Evolutionary conservation across 1,284 basidiomycete genomes (phyloP).

Genomic region (Pyrrhoderma lamaoense): DNA sequence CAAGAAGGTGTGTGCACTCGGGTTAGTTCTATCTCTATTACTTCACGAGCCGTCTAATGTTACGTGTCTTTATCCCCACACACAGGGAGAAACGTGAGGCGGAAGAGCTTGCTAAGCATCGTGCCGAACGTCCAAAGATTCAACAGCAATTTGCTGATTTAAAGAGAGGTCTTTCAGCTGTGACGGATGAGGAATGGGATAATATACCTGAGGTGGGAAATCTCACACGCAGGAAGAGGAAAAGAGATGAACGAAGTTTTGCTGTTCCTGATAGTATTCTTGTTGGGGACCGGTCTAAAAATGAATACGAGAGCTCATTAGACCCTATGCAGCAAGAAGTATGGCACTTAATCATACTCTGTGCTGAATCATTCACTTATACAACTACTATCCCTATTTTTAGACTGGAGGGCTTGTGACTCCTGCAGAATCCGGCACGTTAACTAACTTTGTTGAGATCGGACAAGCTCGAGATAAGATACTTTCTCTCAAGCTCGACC

Average conservation of each 20-base stretch:
- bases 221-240: constrained; percentile 85
- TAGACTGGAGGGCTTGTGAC: constrained; percentile 71
- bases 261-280: constrained; percentile 91
- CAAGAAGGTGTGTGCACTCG: constrained; percentile 58
- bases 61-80: constrained; percentile 22
- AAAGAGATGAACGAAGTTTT: constrained; percentile 79
- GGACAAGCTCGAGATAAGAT: constrained; percentile 96
- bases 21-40: constrained; percentile 34
- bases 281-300: constrained; percentile 71
- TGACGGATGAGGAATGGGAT: constrained; percentile 93
- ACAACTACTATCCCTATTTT: not conserved
- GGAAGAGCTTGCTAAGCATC: constrained; percentile 62
- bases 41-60: constrained; percentile 24
- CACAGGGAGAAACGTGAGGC: constrained; percentile 70
- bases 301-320: constrained; percentile 70
- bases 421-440: constrained; percentile 66
- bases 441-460: constrained; percentile 97
- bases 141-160: constrained; percentile 93
- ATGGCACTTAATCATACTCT: constrained; percentile 21
- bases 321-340: constrained; percentile 67
- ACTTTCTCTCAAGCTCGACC: constrained; percentile 87
- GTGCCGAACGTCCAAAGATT: constrained; percentile 81
- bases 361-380: constrained; percentile 2
- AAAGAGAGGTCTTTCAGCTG: constrained; percentile 80
- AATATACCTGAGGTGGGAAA: constrained; percentile 94